phyloP scores from a whole-genome alignment of 2,329 filamentous ascomycete genomes.

The Byssochlamys sp. region DNA sequence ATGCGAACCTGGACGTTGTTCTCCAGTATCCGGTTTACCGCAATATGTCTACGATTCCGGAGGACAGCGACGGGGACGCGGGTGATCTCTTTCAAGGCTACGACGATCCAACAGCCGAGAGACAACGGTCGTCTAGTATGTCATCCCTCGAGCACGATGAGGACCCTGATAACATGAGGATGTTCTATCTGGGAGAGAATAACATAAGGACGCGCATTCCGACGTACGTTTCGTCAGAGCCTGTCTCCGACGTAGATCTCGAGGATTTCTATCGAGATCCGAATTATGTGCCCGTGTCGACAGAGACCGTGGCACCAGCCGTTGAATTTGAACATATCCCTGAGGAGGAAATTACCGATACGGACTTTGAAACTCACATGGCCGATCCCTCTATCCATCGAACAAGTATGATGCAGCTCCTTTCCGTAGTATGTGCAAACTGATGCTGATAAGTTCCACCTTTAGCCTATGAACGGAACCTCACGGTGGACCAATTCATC shows the following conservation, averaged over 20 bases:
- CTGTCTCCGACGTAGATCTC: conserved; percentile 13
- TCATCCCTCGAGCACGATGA: conserved; percentile 12
- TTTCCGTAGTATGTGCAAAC: neutral
- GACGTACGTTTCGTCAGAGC: neutral
- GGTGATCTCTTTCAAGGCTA: conserved; percentile 17
- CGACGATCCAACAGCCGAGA: conserved; percentile 12
- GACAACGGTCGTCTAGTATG: conserved; percentile 4
- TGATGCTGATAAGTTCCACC: neutral
- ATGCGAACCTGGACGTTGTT: neutral
- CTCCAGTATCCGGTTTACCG: neutral
- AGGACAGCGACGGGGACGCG: conserved; percentile 11
- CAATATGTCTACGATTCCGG: conserved; percentile 8
- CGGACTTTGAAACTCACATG: neutral
- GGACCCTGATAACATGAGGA: conserved; percentile 23
- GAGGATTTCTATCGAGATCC: conserved; percentile 21
- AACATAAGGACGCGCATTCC: conserved; percentile 6
- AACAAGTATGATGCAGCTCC: neutral
- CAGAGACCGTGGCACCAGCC: conserved; percentile 3
- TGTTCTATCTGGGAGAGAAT: conserved; percentile 23
- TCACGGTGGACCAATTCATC: conserved; percentile 36
- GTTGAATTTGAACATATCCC: neutral
- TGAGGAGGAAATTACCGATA: neutral
- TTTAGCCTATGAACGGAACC: conserved; percentile 30
- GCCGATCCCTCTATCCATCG: conserved; percentile 5
- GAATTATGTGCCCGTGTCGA: conserved; percentile 11